phyloP scores from a whole-genome alignment of 2,329 filamentous ascomycete genomes.

The Elsinoe australis region DNA sequence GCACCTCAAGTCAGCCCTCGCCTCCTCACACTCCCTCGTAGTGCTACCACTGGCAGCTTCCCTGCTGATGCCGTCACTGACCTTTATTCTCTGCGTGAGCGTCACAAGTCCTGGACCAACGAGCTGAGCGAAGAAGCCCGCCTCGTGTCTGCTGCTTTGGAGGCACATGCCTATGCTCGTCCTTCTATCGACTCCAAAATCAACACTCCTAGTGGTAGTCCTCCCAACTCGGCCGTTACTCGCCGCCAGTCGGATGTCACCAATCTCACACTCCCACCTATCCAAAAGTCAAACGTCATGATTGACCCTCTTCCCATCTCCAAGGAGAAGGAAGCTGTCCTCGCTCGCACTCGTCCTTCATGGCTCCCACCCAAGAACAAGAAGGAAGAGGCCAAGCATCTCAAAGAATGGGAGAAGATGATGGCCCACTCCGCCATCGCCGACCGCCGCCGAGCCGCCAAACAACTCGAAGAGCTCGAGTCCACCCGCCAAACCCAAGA shows the following conservation, averaged over 20 bases:
- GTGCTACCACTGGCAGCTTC: conserved; percentile 26
- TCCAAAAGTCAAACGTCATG: conserved; percentile 69
- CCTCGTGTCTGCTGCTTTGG: conserved; percentile 69
- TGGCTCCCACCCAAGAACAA: conserved; percentile 85
- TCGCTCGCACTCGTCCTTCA: conserved; percentile 68
- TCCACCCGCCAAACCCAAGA: conserved; percentile 46
- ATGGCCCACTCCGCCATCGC: conserved; percentile 57
- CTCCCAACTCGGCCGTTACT: conserved; percentile 23
- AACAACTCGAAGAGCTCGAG: conserved; percentile 46
- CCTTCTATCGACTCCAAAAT: conserved; percentile 34
- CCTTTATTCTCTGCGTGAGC: conserved; percentile 24
- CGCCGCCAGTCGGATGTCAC: conserved; percentile 25
- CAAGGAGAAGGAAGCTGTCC: conserved; percentile 76
- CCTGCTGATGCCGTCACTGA: conserved; percentile 21
- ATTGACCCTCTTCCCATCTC: conserved; percentile 77
- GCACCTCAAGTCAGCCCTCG: conserved; percentile 3
- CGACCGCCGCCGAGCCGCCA: conserved; percentile 45
- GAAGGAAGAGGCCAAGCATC: conserved; percentile 79
- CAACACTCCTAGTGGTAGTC: conserved; percentile 32
- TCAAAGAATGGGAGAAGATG: conserved; percentile 80
- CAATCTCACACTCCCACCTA: conserved; percentile 51
- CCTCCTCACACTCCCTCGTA: conserved; percentile 23
- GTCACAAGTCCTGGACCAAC: conserved; percentile 65
- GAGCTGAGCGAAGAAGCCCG: conserved; percentile 66
- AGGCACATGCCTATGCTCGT: conserved; percentile 57